Evolutionary conservation across 768 basidiomycete genomes (phyloP).

Genomic region (Mycena latifolia): DNA sequence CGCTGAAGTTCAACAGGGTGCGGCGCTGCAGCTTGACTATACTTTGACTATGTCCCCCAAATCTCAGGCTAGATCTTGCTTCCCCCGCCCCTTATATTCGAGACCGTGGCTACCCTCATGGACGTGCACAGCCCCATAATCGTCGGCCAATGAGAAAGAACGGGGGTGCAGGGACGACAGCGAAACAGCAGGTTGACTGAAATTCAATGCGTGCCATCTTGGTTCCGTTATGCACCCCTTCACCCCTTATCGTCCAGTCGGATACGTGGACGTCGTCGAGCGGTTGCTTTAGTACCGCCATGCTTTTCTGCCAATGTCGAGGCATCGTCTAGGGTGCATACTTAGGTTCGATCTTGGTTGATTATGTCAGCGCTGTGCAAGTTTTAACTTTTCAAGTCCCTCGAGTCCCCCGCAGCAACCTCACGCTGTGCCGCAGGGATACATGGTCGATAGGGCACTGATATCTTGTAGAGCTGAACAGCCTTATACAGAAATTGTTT

Average conservation of each 20-base stretch:
- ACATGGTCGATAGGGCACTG: too few species aligned
- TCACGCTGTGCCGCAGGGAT: too few species aligned
- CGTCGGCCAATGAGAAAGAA: slow-evolving; percentile 25
- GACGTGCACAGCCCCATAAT: slow-evolving; percentile 19
- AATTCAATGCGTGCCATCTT: background rate
- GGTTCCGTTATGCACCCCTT: background rate
- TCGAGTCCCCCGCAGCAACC: too few species aligned
- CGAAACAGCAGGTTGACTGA: background rate
- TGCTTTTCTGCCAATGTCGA: too few species aligned
- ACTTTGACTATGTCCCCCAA: slow-evolving; percentile 22
- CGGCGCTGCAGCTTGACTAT: background rate
- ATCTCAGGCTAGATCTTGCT: slow-evolving; percentile 22
- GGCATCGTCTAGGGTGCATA: too few species aligned
- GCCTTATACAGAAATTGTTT: too few species aligned
- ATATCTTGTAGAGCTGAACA: too few species aligned
- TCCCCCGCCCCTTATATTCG: background rate
- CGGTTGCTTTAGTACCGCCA: background rate
- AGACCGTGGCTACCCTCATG: background rate
- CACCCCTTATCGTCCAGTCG: background rate
- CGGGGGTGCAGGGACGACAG: background rate
- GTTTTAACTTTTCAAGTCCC: too few species aligned
- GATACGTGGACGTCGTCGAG: background rate
- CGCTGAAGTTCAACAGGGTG: slow-evolving; percentile 10
- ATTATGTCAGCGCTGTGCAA: background rate
- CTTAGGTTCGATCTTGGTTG: background rate